These are phyloP conservation scores for Colletotrichum euphorbiae DNA, from an alignment of 2,329 filamentous ascomycete genomes.

Conservation along the genomic window DNA sequence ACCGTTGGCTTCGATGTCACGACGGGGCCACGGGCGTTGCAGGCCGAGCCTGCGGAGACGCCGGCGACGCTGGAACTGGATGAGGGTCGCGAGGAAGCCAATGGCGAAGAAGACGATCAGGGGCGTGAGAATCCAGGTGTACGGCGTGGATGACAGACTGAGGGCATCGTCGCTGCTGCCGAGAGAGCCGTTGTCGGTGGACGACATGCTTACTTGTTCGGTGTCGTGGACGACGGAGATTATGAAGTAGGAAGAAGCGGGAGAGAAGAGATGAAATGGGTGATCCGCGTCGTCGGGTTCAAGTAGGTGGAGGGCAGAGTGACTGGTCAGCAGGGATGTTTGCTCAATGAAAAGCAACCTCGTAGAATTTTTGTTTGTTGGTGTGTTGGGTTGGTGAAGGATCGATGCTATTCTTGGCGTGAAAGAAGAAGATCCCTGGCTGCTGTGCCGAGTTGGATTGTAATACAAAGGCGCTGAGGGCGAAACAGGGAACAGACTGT, in stretches of 20 bases:
- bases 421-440: slow-evolving; percentile 14
- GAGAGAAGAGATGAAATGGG: not conserved
- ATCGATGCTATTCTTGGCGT: slow-evolving; percentile 17
- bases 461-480: slow-evolving; percentile 25
- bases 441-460: slow-evolving; percentile 9
- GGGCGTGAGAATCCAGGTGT: slow-evolving; percentile 67
- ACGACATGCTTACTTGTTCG: slow-evolving; percentile 26
- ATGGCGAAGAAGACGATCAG: slow-evolving; percentile 58
- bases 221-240: not conserved
- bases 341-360: slow-evolving; percentile 1
- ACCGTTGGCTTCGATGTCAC: slow-evolving; percentile 36
- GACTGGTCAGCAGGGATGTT: not conserved
- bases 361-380: slow-evolving; percentile 19
- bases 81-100: slow-evolving; percentile 52
- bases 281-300: slow-evolving; percentile 8
- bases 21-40: slow-evolving; percentile 42
- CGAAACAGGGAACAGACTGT: slow-evolving; percentile 32
- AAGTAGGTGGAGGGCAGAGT: slow-evolving; percentile 18
- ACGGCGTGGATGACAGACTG: slow-evolving; percentile 59
- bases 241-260: not conserved
- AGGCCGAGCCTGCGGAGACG: slow-evolving; percentile 42
- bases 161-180: not conserved
- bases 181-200: slow-evolving; percentile 16
- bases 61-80: slow-evolving; percentile 57
- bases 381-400: slow-evolving; percentile 14